Evolutionary conservation across 2,329 filamentous ascomycete genomes (phyloP), one percentile per base, ranked within the genome.

Genomic region (Penicillium sp.): DNA sequence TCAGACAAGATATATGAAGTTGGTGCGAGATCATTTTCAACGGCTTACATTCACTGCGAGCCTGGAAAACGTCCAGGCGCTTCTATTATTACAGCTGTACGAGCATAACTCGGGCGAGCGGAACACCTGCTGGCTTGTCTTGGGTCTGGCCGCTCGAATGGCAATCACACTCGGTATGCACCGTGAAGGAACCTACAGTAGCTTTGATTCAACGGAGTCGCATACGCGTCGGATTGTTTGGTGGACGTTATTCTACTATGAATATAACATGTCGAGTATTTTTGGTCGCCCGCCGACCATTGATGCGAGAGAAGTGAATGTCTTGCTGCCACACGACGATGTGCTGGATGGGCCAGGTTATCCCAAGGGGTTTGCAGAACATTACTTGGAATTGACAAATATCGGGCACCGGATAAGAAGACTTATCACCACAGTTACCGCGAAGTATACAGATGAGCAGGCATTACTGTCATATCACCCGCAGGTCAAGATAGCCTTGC

Each of bases 51-150:
- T 65, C 18, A 71, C 66, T 28, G 68, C 68, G 59, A 67, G 67
- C 1, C 60, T 70, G 30, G 65, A 67, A 42, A 71, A 70, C 55
- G 64, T 71, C 33, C 63, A 67, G 43, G 69, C 67, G 1, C 60
- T 72, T n/a, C 45, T 72, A 5, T 62, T 72, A 3, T 58, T 72
- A 3, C 62, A 70, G 0, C 52, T 74, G 1, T 74, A 73, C 47
- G 57, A 74, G 1, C 72, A 74, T 46, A 74, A 74, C 35, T 71
- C 71, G 35, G 72, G 73, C 54, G 72, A 74, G 49, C 62, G 72
- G 6, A 74, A 74, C 28, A 72, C 71, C 1, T 69, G 71, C 0
- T 69, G 67, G 66, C 60, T 66, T 24, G 47, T 70, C 48, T 60
- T 63, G 23, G 67, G 67, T 3, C 59, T 67, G n/a, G 66, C 67